These are phyloP conservation scores for Medicago arabica DNA, from an alignment of 306 rosid genomes.

Conservation along the genomic window DNA sequence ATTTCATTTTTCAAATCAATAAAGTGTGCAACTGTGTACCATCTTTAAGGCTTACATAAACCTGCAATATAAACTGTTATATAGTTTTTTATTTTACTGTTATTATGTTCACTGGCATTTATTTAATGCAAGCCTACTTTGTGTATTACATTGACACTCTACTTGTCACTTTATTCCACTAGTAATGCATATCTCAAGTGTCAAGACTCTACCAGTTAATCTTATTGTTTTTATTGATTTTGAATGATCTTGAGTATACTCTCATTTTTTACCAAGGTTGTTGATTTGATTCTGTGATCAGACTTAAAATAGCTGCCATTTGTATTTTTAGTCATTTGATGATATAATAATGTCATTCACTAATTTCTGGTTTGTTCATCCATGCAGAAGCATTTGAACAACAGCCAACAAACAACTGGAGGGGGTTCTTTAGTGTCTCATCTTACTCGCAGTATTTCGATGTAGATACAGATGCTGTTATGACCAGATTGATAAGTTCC, in stretches of 20 bases:
- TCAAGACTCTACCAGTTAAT: slow-evolving; percentile 8
- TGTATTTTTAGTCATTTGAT: slow-evolving; percentile 22
- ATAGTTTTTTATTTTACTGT: neutral
- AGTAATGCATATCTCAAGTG: slow-evolving; percentile 23
- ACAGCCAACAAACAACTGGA: slow-evolving; percentile 91
- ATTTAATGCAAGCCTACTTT: slow-evolving; percentile 7
- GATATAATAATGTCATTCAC: slow-evolving; percentile 23
- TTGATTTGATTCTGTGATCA: slow-evolving; percentile 22
- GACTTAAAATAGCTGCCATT: slow-evolving; percentile 23
- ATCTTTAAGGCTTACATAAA: neutral
- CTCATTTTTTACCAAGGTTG: slow-evolving; percentile 26
- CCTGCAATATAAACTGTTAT: neutral
- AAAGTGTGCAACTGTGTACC: neutral
- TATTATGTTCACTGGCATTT: slow-evolving; percentile 15
- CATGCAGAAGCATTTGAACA: slow-evolving; percentile 81
- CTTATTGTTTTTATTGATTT: slow-evolving; percentile 23
- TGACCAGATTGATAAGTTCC: slow-evolving; percentile 82
- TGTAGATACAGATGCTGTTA: slow-evolving; percentile 85
- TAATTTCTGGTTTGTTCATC: slow-evolving; percentile 38
- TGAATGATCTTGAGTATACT: slow-evolving; percentile 23
- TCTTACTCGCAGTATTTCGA: slow-evolving; percentile 89
- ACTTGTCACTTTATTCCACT: neutral
- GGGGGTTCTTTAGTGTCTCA: slow-evolving; percentile 77
- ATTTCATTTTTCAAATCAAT: slow-evolving; percentile 18
- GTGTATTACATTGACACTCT: neutral